phyloP scores from a whole-genome alignment of 306 rosid genomes.

The Amphicarpaea edgeworthii region DNA sequence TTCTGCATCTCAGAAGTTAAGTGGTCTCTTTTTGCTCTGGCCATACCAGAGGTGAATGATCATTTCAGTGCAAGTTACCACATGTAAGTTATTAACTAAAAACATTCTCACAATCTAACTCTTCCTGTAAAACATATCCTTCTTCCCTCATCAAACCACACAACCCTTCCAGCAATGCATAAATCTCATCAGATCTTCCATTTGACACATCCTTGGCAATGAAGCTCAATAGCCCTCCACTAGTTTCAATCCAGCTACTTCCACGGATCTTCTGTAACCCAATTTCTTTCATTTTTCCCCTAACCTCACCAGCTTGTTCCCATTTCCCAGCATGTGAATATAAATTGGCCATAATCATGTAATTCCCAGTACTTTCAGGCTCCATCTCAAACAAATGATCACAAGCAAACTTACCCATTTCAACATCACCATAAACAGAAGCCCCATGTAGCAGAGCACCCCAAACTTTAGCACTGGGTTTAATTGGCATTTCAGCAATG shows the following conservation, averaged over 20 bases:
- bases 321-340: constrained; percentile 80
- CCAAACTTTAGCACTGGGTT: constrained; percentile 88
- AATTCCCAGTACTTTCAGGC: constrained; percentile 84
- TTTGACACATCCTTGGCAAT: constrained; percentile 64
- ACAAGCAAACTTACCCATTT: constrained; percentile 70
- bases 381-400: constrained; percentile 73
- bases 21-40: not conserved
- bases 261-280: constrained; percentile 80
- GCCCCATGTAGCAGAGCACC: constrained; percentile 90
- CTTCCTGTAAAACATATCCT: constrained; percentile 55
- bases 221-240: constrained; percentile 57
- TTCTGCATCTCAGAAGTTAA: constrained; percentile 26
- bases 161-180: constrained; percentile 63
- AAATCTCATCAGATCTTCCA: constrained; percentile 61
- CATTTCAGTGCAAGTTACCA: constrained; percentile 21
- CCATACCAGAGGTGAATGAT: not conserved
- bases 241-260: constrained; percentile 76
- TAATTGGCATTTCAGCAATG: constrained; percentile 72
- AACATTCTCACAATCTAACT: constrained; percentile 55
- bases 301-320: constrained; percentile 77
- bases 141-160: constrained; percentile 68
- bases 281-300: constrained; percentile 65
- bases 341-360: constrained; percentile 84
- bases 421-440: constrained; percentile 70
- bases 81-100: constrained; percentile 39